These are phyloP conservation scores for Zasmidium cellare DNA, from an alignment of 2,329 filamentous ascomycete species.

Conservation along the genomic window DNA sequence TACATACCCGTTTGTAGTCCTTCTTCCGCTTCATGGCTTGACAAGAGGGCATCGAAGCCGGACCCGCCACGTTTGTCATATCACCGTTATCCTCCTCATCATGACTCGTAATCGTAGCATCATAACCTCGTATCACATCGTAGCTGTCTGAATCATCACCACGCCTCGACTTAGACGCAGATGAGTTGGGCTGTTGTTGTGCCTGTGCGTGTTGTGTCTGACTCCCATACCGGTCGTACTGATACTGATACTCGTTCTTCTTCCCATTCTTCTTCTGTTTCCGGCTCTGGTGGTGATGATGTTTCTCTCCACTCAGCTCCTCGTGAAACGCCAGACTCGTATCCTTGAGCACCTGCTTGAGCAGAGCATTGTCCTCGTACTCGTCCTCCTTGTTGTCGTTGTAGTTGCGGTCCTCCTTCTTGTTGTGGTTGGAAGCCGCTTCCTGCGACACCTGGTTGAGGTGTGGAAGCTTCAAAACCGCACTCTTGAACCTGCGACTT, in stretches of 20 bases:
- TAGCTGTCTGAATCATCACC: slow-evolving; percentile 1
- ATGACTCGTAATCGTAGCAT: slow-evolving; percentile 22
- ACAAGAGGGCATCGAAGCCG: neutral
- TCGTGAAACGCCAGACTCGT: slow-evolving; percentile 31
- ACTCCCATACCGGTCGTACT: slow-evolving; percentile 32
- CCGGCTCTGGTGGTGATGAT: slow-evolving; percentile 31
- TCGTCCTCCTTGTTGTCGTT: slow-evolving; percentile 23
- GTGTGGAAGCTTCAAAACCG: slow-evolving; percentile 51
- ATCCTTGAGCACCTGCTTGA: slow-evolving; percentile 30
- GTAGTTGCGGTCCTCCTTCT: slow-evolving; percentile 19
- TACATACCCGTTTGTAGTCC: slow-evolving; percentile 27
- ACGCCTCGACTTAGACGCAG: slow-evolving; percentile 23
- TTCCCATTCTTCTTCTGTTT: slow-evolving; percentile 30
- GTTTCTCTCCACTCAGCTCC: slow-evolving; percentile 35
- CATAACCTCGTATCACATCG: slow-evolving; percentile 21
- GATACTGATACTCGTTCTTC: slow-evolving; percentile 29
- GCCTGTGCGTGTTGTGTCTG: slow-evolving; percentile 29
- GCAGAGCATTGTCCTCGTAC: slow-evolving; percentile 20
- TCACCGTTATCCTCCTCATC: slow-evolving; percentile 12
- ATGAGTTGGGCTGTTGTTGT: slow-evolving; percentile 24
- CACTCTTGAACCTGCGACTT: slow-evolving; percentile 44
- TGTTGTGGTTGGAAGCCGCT: slow-evolving; percentile 17
- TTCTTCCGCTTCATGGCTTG: slow-evolving; percentile 22
- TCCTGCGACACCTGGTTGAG: slow-evolving; percentile 37
- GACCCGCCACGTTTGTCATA: neutral